Evolutionary conservation across 2,329 filamentous ascomycete species (phyloP).

Genomic region (Ophiostoma triangulosporum): DNA sequence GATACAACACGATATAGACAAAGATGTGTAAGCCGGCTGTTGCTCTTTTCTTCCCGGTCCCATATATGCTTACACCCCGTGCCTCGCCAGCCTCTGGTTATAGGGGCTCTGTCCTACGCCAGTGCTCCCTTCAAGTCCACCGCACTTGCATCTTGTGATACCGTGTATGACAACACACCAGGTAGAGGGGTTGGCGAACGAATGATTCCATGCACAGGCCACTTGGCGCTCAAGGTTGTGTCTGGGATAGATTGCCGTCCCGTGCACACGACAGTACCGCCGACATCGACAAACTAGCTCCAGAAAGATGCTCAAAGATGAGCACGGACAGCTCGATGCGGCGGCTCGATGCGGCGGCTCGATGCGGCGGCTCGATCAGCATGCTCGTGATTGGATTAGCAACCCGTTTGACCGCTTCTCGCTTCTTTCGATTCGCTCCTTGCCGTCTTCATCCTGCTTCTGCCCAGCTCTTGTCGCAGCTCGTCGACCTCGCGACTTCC

Average conservation of each 20-base stretch:
- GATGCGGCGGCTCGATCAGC: too few species aligned
- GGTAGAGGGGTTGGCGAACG: background rate
- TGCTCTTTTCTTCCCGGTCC: too few species aligned
- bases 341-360: background rate
- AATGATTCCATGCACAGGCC: background rate
- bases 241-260: background rate
- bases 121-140: background rate
- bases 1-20: too few species aligned
- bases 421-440: background rate
- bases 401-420: too few species aligned
- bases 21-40: too few species aligned
- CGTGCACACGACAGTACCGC: background rate
- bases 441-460: background rate
- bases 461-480: background rate
- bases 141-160: background rate
- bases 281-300: background rate
- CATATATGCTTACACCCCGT: too few species aligned
- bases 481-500: background rate
- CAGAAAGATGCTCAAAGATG: background rate
- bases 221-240: background rate
- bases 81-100: too few species aligned
- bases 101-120: background rate
- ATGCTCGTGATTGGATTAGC: too few species aligned
- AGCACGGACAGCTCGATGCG: background rate
- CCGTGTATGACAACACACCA: background rate